phyloP scores from a whole-genome alignment of 768 basidiomycete species.

The Tylopilus rubrobrunneus region DNA sequence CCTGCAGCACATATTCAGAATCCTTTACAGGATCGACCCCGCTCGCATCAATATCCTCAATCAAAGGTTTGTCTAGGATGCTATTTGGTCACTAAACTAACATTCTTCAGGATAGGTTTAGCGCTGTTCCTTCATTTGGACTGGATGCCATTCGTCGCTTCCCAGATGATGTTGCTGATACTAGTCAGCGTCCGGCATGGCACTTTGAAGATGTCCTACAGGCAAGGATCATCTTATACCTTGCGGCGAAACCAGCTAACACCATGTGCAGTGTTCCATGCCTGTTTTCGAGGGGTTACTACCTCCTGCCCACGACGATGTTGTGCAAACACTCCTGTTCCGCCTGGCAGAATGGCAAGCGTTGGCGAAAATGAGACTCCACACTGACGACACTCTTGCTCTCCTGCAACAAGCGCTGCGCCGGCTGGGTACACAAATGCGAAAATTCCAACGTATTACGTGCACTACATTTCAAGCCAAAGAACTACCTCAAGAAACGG shows the following conservation, averaged over 20 bases:
- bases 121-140: not conserved
- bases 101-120: not conserved
- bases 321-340: constrained; percentile 23
- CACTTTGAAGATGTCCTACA: constrained; percentile 13
- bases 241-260: no score
- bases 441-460: not conserved
- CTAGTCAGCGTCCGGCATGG: constrained; percentile 30
- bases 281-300: constrained; percentile 40
- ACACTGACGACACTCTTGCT: not conserved
- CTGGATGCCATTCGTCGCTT: constrained; percentile 34
- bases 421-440: not conserved
- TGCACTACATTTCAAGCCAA: not conserved
- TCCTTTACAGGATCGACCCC: not conserved
- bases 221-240: not conserved
- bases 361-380: not conserved
- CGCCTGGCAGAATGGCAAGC: constrained; percentile 16
- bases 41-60: not conserved
- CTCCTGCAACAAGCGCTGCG: not conserved
- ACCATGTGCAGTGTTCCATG: constrained; percentile 29
- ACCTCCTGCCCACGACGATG: constrained; percentile 18
- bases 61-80: not conserved
- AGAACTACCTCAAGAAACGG: not conserved
- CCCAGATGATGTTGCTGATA: constrained; percentile 31
- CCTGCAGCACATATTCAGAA: not conserved
- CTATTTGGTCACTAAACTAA: not conserved